Evolutionary conservation across 805 yeast genomes (phyloP), one percentile per base, ranked within the genome.

Genomic region (Metschnikowia aberdeeniae): DNA sequence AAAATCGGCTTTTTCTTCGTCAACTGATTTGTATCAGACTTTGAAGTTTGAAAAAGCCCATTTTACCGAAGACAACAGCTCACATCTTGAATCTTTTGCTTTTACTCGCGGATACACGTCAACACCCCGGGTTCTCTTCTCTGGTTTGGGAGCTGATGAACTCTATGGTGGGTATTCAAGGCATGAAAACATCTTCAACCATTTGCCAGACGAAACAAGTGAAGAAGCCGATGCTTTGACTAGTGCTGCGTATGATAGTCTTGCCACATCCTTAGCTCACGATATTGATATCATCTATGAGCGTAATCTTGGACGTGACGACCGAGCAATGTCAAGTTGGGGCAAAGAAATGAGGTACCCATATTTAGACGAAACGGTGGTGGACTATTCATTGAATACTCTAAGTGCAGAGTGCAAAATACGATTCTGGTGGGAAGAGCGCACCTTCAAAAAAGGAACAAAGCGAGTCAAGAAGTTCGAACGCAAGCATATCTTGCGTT

Each of bases 71-170:
- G 6, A 6, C 3, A 24, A 24, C 17, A 10, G 9, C 8, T 4
- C 36, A 26, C 11, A 6, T 32, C 27, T n/a, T 10, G 12, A 37
- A 12, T 6, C 13, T 13, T 39, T 39, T 8, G 20, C 20, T 11
- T 35, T 13, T 5, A 24, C 26, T 3, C 11, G 19, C 9, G 45
- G 52, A 6, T 84, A 82, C 54, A 51, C 58, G 2, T 77, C 89
- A 14, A 60, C 64, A 7, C 77, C 89, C 7, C 77, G 80, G 52
- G 96, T 93, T 0, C 62, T 93, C 7, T 69, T 93, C 30, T 87
- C 96, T 43, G 99, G 99, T 0, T 71, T 93, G 10, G 99, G 99
- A 1, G 99, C 99, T 0, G 99, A 93, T 66, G 99, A 93, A 63
- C 66, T 93, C 14, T 90, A 86, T 70, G 99, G 96, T 0, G 99